phyloP scores from a whole-genome alignment of 352 stramenopile species.

The Pythium aquatile region DNA sequence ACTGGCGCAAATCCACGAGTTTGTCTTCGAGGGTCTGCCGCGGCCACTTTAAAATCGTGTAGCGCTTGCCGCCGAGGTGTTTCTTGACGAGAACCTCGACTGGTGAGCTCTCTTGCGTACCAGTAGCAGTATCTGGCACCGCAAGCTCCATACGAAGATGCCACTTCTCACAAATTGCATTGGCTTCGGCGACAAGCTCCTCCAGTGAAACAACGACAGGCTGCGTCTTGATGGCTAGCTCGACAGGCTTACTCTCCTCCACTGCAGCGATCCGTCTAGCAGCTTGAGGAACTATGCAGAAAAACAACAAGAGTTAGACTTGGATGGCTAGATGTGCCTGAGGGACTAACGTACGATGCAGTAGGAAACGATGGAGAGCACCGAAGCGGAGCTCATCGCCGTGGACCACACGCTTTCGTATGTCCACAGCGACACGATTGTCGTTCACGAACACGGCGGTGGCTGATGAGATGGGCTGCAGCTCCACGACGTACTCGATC shows the following conservation, averaged over 20 bases:
- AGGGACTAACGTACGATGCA: constrained; percentile 25
- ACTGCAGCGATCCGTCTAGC: constrained; percentile 5
- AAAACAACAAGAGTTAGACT: too few species aligned
- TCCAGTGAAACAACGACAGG: not conserved
- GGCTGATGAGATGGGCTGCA: constrained; percentile 14
- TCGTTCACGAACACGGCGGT: constrained; percentile 21
- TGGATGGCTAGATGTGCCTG: too few species aligned
- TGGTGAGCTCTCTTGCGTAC: not conserved
- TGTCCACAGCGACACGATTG: not conserved
- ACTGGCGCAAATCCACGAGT: constrained; percentile 43
- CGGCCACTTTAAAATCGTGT: constrained; percentile 43
- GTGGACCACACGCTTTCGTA: constrained; percentile 14
- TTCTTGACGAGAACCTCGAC: constrained; percentile 46
- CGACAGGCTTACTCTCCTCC: not conserved
- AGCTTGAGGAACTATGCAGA: constrained; percentile 15
- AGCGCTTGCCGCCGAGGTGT: constrained; percentile 38
- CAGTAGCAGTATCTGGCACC: not conserved
- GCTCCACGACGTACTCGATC: constrained; percentile 23
- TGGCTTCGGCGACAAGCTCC: constrained; percentile 51
- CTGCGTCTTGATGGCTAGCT: not conserved
- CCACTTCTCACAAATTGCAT: constrained; percentile 56
- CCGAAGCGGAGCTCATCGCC: constrained; percentile 25
- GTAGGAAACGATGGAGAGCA: constrained; percentile 3
- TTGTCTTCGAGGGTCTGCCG: constrained; percentile 44
- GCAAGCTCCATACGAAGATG: constrained; percentile 41